Evolutionary conservation across 495 filamentous ascomycete species (phyloP).

Genomic region (Wilcoxina mikolae): DNA sequence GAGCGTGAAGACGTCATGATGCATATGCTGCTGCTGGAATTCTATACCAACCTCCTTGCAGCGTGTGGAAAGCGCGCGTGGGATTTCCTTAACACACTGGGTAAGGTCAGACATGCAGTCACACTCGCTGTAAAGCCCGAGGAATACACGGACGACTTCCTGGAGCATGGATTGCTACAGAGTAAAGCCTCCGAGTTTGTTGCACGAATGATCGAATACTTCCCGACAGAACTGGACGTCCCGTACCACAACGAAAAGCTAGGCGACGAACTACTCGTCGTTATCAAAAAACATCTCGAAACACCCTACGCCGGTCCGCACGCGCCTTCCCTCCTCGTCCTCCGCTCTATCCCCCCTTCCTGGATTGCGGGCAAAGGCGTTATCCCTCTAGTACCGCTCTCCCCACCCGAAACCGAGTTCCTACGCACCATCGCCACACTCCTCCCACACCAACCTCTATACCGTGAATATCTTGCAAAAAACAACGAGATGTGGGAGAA

Average conservation of each 20-base stretch:
- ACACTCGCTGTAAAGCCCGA: conserved; percentile 15
- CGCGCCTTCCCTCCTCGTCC: conserved; percentile 10
- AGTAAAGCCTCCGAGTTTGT: conserved; percentile 23
- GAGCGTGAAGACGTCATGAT: conserved; percentile 20
- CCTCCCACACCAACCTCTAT: conserved; percentile 12
- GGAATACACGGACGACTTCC: conserved; percentile 16
- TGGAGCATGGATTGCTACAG: conserved; percentile 15
- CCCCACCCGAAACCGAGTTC: conserved; percentile 17
- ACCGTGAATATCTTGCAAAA: conserved; percentile 10
- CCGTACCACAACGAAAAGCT: conserved; percentile 5
- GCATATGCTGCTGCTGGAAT: conserved; percentile 25
- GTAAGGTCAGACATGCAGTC: conserved; percentile 12
- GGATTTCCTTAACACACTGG: conserved; percentile 13
- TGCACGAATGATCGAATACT: conserved; percentile 12
- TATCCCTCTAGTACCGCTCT: conserved; percentile 13
- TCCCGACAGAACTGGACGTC: conserved; percentile 10
- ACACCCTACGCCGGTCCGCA: background rate
- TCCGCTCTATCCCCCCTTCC: conserved; percentile 16
- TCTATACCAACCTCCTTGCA: conserved; percentile 14
- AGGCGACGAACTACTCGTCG: background rate
- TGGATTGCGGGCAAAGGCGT: conserved; percentile 7
- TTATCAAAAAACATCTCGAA: conserved; percentile 1
- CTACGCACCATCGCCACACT: conserved; percentile 13
- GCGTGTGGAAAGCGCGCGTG: background rate
- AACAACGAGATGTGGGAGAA: conserved; percentile 15